Percentiles rank a stretch among this genome's conserved stretches.
phyloP scores from a whole-genome alignment of 2,329 filamentous ascomycete species.

The Hawksworthiomyces lignivorus region DNA sequence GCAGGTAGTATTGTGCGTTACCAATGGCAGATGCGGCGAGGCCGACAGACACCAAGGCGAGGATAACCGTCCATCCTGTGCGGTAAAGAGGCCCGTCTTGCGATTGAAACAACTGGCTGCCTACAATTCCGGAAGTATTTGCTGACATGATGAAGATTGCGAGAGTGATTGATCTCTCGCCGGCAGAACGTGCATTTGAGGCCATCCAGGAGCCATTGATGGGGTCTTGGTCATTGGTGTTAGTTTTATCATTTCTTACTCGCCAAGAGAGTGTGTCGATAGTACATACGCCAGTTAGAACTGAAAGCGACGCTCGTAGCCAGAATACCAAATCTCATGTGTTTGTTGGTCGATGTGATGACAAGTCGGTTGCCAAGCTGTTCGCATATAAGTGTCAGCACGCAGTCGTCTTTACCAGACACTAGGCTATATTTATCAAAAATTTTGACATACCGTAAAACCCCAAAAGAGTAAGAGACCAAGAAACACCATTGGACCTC shows the following conservation, averaged over 20 bases:
- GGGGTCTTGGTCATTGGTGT: not conserved
- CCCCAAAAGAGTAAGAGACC: conserved; percentile 18
- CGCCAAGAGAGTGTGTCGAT: too few relatives aligned
- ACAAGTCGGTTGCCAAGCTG: conserved; percentile 3
- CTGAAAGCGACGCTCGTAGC: not conserved
- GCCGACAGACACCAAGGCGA: conserved; percentile 1
- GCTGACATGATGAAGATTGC: conserved; percentile 11
- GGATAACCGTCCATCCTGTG: conserved; percentile 2
- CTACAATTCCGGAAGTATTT: conserved; percentile 5
- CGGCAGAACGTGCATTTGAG: conserved; percentile 4
- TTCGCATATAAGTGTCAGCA: too few relatives aligned
- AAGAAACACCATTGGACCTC: conserved; percentile 22
- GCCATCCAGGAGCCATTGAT: conserved; percentile 9
- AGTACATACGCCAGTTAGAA: not conserved
- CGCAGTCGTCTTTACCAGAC: too few relatives aligned
- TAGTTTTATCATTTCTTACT: too few relatives aligned
- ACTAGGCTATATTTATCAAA: too few relatives aligned
- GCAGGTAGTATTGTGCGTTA: conserved; percentile 2
- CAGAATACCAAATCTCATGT: conserved; percentile 3
- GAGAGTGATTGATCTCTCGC: conserved; percentile 7
- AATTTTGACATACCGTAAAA: not conserved
- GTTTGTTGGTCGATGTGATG: not conserved
- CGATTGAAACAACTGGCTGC: conserved; percentile 8
- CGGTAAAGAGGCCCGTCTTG: conserved; percentile 4
- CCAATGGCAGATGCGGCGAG: not conserved